Percentiles rank a stretch among this genome's conserved stretches.
These are phyloP conservation scores for Ramaria sp. DNA, from an alignment of 768 basidiomycete genomes.

Conservation along the genomic window DNA sequence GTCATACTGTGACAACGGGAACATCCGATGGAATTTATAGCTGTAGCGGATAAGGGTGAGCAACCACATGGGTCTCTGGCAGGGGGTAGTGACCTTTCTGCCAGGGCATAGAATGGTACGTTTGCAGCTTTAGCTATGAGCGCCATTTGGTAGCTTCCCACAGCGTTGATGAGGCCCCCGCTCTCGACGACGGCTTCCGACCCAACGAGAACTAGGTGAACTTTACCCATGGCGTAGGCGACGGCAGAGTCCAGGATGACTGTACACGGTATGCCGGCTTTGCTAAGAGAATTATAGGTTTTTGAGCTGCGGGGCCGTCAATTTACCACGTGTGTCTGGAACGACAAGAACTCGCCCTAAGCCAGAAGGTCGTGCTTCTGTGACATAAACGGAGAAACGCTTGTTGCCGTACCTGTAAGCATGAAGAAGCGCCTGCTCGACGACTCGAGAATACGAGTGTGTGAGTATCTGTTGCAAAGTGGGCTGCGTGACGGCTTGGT, in stretches of 20 bases:
- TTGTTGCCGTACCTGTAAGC: slow-evolving; percentile 72
- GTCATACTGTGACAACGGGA: slow-evolving; percentile 87
- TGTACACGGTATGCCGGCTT: slow-evolving; percentile 88
- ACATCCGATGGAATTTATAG: slow-evolving; percentile 96
- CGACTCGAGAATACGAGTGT: slow-evolving; percentile 93
- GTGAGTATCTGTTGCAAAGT: slow-evolving; percentile 67
- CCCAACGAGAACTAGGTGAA: slow-evolving; percentile 91
- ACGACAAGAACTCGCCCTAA: slow-evolving; percentile 52
- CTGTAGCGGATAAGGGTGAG: slow-evolving; percentile 28
- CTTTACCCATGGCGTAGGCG: slow-evolving; percentile 93
- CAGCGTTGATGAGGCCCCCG: slow-evolving; percentile 84
- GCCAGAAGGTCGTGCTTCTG: slow-evolving; percentile 86
- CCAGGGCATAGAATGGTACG: slow-evolving; percentile 93
- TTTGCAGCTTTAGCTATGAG: slow-evolving; percentile 90
- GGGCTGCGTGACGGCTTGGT: neutral
- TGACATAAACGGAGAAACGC: slow-evolving; percentile 94
- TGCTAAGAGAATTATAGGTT: slow-evolving; percentile 79
- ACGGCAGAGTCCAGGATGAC: slow-evolving; percentile 95
- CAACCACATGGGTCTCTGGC: neutral
- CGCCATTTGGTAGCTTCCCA: slow-evolving; percentile 94
- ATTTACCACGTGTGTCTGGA: neutral
- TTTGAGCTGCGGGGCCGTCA: slow-evolving; percentile 15
- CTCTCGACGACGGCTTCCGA: slow-evolving; percentile 98
- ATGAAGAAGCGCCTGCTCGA: slow-evolving; percentile 82
- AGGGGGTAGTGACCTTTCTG: slow-evolving; percentile 57